Conservation (phyloP, 1,139 yeast genomes). For the Nakaseomyces kungkrabaensis region DNA sequence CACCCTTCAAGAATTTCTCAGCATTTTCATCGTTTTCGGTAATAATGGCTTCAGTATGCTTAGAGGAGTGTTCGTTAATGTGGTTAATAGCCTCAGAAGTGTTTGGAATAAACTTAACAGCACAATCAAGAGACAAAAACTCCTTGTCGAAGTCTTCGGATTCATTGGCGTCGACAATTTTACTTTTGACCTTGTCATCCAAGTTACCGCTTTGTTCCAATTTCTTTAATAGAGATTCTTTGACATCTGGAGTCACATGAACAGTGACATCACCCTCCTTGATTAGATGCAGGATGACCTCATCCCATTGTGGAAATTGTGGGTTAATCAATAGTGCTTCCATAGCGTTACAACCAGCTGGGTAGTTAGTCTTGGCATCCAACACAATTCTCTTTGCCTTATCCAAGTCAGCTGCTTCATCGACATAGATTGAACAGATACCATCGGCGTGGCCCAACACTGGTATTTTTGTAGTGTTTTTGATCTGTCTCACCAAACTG, state of each 20-base stretch:
- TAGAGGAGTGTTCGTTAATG: constrained; percentile 85
- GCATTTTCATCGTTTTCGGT: constrained; percentile 67
- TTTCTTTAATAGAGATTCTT: constrained; percentile 19
- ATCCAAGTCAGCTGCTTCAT: constrained; percentile 59
- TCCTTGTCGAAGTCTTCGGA: constrained; percentile 69
- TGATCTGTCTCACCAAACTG: constrained; percentile 76
- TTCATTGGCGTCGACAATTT: constrained; percentile 38
- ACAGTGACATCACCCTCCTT: constrained; percentile 59
- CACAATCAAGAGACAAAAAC: constrained; percentile 71
- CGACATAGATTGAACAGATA: constrained; percentile 79
- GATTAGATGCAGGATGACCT: constrained; percentile 40
- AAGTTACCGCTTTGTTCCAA: constrained; percentile 19
- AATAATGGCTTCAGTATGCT: constrained; percentile 88
- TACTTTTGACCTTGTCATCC: constrained; percentile 20
- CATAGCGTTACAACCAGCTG: constrained; percentile 97
- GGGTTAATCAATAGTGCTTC: constrained; percentile 73
- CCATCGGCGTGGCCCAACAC: constrained; percentile 99
- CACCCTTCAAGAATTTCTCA: constrained; percentile 65
- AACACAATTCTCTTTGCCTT: constrained; percentile 69
- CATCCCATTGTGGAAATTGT: constrained; percentile 36
- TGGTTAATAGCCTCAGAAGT: constrained; percentile 68
- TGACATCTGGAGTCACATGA: constrained; percentile 52
- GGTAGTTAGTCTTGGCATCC: constrained; percentile 91
- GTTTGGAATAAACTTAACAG: constrained; percentile 52
- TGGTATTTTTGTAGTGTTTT: constrained; percentile 82